Evolutionary conservation across 106 monocot species (phyloP).

Genomic region (Gastrodia elata): DNA sequence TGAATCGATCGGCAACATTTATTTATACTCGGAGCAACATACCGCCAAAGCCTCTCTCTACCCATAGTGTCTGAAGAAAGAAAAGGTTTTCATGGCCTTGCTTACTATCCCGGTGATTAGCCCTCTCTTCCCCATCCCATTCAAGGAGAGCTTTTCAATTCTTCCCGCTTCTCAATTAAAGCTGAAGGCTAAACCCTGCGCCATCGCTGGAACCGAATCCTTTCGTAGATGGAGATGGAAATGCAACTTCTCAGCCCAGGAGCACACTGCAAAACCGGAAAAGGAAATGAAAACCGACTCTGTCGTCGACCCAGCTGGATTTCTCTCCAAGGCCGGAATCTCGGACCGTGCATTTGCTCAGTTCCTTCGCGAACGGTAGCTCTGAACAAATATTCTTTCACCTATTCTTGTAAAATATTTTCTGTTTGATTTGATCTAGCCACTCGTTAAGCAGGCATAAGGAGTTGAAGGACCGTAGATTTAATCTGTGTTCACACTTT

Average conservation of each 20-base stretch:
- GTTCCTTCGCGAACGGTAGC: conserved; percentile 56
- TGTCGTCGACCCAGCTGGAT: conserved; percentile 50
- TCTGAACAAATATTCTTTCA: background rate
- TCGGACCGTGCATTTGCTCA: conserved; percentile 49
- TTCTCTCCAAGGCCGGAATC: conserved; percentile 45
- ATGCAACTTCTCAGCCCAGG: conserved; percentile 17
- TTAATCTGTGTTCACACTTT: conserved; percentile 37
- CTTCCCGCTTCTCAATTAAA: background rate
- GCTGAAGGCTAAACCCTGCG: background rate
- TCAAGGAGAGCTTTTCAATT: background rate
- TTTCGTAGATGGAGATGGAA: background rate
- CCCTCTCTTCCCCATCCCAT: background rate
- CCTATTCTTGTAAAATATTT: background rate
- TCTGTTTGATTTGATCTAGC: background rate
- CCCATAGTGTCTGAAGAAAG: no score
- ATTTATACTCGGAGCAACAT: no score
- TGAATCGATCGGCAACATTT: no score
- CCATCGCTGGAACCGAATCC: background rate
- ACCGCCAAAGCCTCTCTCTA: no score
- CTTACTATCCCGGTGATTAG: background rate
- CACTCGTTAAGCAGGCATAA: conserved; percentile 34
- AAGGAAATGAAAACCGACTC: conserved; percentile 4
- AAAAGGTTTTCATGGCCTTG: background rate
- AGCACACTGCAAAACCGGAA: conserved; percentile 17
- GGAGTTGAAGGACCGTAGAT: conserved; percentile 48